Conservation (phyloP, 2,329 filamentous ascomycete species). For the Neonectria faginata region DNA sequence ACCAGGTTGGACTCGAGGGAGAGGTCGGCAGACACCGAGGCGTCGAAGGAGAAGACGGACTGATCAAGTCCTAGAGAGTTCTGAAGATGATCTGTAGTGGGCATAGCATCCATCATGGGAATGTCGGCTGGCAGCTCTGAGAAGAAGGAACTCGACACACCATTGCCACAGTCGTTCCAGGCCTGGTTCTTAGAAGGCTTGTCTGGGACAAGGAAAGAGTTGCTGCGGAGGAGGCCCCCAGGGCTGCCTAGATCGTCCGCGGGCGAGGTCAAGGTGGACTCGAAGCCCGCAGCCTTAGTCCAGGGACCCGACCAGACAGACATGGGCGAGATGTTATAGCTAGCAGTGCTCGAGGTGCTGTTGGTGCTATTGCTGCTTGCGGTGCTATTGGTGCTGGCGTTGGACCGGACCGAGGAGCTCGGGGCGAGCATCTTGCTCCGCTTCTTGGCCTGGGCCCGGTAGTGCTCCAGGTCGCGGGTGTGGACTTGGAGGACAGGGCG, state of each 20-base stretch:
- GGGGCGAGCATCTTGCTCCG: slow-evolving; percentile 59
- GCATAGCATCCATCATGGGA: slow-evolving; percentile 49
- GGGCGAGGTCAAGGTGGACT: slow-evolving; percentile 61
- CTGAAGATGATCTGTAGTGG: slow-evolving; percentile 44
- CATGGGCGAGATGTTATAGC: slow-evolving; percentile 60
- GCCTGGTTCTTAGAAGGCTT: slow-evolving; percentile 42
- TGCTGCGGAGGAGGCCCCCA: slow-evolving; percentile 45
- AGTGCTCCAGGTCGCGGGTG: slow-evolving; percentile 52
- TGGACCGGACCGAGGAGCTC: slow-evolving; percentile 62
- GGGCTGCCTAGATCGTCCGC: slow-evolving; percentile 54
- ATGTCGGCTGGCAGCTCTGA: slow-evolving; percentile 59
- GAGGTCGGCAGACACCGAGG: slow-evolving; percentile 49
- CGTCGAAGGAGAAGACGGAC: slow-evolving; percentile 52
- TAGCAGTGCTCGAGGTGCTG: slow-evolving; percentile 52
- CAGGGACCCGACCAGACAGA: slow-evolving; percentile 57
- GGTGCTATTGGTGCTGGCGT: slow-evolving; percentile 53
- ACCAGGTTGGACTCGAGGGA: slow-evolving; percentile 53
- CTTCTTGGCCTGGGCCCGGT: slow-evolving; percentile 45
- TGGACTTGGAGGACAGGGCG: slow-evolving; percentile 55
- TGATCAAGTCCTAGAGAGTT: slow-evolving; percentile 50
- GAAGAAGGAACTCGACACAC: slow-evolving; percentile 47
- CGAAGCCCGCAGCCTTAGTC: slow-evolving; percentile 54
- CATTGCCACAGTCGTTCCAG: slow-evolving; percentile 45
- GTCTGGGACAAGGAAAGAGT: slow-evolving; percentile 39
- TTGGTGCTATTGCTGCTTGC: slow-evolving; percentile 54